Percentiles rank a stretch among this genome's conserved stretches.
These are phyloP conservation scores for Gomphus bonarii DNA, from an alignment of 1,284 basidiomycete genomes.

Conservation along the genomic window DNA sequence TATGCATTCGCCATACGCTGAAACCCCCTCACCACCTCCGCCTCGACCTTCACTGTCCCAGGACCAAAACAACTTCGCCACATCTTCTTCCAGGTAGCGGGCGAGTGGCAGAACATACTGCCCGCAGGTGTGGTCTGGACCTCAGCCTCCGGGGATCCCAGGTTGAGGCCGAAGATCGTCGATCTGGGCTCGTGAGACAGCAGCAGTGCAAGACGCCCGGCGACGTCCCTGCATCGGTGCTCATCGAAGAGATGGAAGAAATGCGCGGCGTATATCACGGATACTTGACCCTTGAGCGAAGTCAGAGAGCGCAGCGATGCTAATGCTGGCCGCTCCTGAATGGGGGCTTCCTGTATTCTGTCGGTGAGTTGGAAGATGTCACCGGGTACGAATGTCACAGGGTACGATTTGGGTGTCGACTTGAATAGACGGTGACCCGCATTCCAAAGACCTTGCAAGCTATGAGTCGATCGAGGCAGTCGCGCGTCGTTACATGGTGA, in stretches of 20 bases:
- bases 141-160: slow-evolving; percentile 14
- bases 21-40: background rate
- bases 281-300: slow-evolving; percentile 22
- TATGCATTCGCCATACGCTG: background rate
- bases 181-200: slow-evolving; percentile 22
- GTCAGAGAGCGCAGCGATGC: slow-evolving; percentile 22
- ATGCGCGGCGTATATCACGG: slow-evolving; percentile 22
- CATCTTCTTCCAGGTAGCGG: slow-evolving; percentile 9
- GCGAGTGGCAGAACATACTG: background rate
- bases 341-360: slow-evolving; percentile 3
- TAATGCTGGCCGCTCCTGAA: slow-evolving; percentile 13
- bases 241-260: slow-evolving; percentile 31
- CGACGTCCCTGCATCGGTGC: slow-evolving; percentile 22
- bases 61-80: background rate
- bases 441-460: background rate
- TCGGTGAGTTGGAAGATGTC: slow-evolving; percentile 20
- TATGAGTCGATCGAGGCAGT: background rate
- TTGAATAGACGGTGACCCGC: slow-evolving; percentile 25
- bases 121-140: background rate
- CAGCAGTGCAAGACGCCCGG: slow-evolving; percentile 22
- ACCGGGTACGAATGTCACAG: slow-evolving; percentile 24
- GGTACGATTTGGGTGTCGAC: slow-evolving; percentile 20
- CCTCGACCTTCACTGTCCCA: background rate
- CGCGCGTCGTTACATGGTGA: background rate
- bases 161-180: slow-evolving; percentile 23